phyloP scores from a whole-genome alignment of 2,329 filamentous ascomycete species.

The Dothistroma pini region DNA sequence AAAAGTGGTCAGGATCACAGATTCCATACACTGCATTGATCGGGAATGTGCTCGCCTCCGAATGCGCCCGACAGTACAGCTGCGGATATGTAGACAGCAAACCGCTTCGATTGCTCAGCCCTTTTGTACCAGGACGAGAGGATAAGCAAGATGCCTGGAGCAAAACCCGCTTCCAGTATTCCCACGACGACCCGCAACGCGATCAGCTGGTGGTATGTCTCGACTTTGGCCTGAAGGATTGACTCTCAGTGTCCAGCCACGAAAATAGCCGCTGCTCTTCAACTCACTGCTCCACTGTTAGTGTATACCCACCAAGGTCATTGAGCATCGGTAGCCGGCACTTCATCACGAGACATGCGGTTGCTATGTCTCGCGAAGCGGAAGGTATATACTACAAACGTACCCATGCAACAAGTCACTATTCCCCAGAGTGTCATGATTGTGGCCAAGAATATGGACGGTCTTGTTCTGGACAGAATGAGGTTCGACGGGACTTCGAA shows the following conservation, averaged over 20 bases:
- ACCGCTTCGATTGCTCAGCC: constrained; percentile 55
- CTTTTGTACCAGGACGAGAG: constrained; percentile 59
- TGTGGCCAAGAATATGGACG: constrained; percentile 49
- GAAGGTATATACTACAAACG: no score
- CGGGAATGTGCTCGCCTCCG: constrained; percentile 23
- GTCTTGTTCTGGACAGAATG: constrained; percentile 48
- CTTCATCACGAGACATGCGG: no score
- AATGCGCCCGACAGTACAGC: constrained; percentile 55
- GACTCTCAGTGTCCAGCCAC: neutral
- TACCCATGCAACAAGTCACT: constrained; percentile 46
- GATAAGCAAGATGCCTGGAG: constrained; percentile 53
- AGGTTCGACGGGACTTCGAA: constrained; percentile 56
- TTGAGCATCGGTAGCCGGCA: no score
- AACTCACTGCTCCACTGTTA: neutral
- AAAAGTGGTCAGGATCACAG: constrained; percentile 38
- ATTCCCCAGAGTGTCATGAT: constrained; percentile 46
- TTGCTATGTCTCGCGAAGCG: no score
- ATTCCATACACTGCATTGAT: no score
- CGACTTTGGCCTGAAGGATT: constrained; percentile 36
- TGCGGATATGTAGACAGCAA: constrained; percentile 57
- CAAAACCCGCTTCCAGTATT: constrained; percentile 54
- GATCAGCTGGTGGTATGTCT: constrained; percentile 48
- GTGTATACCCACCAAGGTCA: no score
- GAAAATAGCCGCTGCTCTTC: neutral
- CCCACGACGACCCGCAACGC: constrained; percentile 55